Base-by-base conservation (phyloP, 768 basidiomycete species). In the Termitomyces sp. region DNA sequence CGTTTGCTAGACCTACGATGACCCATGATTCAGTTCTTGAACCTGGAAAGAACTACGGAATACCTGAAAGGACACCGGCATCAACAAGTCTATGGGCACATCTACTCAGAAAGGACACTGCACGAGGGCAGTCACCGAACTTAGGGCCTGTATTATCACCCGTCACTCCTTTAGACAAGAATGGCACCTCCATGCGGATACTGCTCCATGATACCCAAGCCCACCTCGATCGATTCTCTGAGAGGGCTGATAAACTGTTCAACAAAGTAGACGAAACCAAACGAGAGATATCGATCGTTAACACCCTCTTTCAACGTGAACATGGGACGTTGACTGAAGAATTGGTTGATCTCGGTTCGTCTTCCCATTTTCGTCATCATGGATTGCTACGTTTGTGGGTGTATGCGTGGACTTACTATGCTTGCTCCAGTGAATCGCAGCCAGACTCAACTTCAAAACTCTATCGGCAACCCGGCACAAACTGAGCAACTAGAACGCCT, bases 121-220 rank as follows among this genome's bases (percentile, higher is more conserved):
- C 69, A 11, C 58, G 60, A 22, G 56, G 60, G 29, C 61, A 66
- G 2, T 52, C 63, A 13, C 54, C 69, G 45, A 66, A 56, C 10
- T 42, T 56, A 36, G 52, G 40, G 38, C 49, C 56, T 23, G 39
- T 51, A 15, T 47, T 56, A 18, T 63, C 64, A n/a, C 76, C 80
- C 11, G 58, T 75, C 39, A 73, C 73, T 11, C 84, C 87, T 4
- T 60, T 80, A 27, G 88, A 90, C 70, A 88, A 80, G 60, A 78
- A 80, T 10, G 81, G 79, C 12, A 86, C 87, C 3, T 86, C 88
- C 6, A 85, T 85, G 71, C 81, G 88, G 38, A 77, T 89, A 60
- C 76, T 90, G 12, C 70, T 91, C 20, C 82, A 89, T 59, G 89
- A 90, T 64, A 89, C 86, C 0, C 86, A 89, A 53, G 80, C 78